Conservation (phyloP, 164 flowering plant genomes). For the Hamamelis virginiana region DNA sequence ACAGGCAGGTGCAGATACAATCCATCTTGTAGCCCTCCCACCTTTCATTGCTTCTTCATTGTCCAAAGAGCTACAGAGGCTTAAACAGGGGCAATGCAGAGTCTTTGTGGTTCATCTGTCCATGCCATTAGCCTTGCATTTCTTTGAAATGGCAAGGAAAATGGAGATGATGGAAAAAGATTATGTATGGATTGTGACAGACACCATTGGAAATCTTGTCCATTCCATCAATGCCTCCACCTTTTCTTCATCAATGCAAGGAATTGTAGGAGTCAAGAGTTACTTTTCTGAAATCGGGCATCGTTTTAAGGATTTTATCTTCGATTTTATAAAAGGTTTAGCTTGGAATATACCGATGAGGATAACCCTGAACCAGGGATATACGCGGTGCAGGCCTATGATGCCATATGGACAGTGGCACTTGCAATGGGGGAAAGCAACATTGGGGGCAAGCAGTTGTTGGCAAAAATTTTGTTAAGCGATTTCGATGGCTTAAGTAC, state of each 20-base stretch:
- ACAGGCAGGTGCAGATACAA: slow-evolving; percentile 16
- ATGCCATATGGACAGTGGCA: slow-evolving; percentile 24
- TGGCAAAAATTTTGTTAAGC: slow-evolving; percentile 1
- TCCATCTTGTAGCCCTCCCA: slow-evolving; percentile 15
- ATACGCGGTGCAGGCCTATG: slow-evolving; percentile 35
- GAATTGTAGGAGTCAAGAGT: slow-evolving; percentile 29
- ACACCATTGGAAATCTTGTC: slow-evolving; percentile 19
- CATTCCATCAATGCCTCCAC: slow-evolving; percentile 20
- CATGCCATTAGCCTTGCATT: slow-evolving; percentile 10
- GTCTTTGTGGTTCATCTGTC: slow-evolving; percentile 37
- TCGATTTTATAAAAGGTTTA: slow-evolving; percentile 20
- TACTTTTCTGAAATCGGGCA: slow-evolving; percentile 13
- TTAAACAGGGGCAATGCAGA: slow-evolving; percentile 20
- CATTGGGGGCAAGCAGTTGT: background rate
- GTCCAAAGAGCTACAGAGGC: slow-evolving; percentile 25
- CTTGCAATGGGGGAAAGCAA: slow-evolving; percentile 14
- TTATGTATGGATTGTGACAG: slow-evolving; percentile 38
- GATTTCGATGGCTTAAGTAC: slow-evolving; percentile 22
- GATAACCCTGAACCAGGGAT: slow-evolving; percentile 18
- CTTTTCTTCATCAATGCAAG: slow-evolving; percentile 39
- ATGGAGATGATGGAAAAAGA: slow-evolving; percentile 37
- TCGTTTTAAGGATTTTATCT: slow-evolving; percentile 12
- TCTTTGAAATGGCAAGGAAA: slow-evolving; percentile 29
- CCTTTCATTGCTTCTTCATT: slow-evolving; percentile 12
- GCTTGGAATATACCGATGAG: slow-evolving; percentile 24